These are phyloP conservation scores for Centella asiatica DNA, from an alignment of 129 eudicot genomes.

Conservation along the genomic window DNA sequence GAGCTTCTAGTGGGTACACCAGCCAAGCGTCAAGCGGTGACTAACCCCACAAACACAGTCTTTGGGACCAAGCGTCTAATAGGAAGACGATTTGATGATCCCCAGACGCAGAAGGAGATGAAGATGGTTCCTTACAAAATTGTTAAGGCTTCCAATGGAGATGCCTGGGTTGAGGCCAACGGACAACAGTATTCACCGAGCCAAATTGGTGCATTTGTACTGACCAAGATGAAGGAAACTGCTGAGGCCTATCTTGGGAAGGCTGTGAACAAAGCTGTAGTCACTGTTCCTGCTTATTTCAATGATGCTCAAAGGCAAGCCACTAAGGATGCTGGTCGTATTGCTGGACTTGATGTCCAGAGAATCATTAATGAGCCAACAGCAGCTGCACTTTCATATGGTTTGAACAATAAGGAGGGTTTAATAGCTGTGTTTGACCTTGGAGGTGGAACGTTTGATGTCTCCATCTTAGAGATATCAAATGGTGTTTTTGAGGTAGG, in stretches of 20 bases:
- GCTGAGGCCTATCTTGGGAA: constrained; percentile 95
- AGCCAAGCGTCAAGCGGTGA: constrained; percentile 96
- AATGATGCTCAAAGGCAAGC: constrained; percentile 98
- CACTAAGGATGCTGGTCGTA: constrained; percentile 91
- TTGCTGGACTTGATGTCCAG: constrained; percentile 91
- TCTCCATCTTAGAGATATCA: constrained; percentile 88
- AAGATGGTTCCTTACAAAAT: constrained; percentile 90
- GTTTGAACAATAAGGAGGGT: constrained; percentile 85
- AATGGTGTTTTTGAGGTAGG: constrained; percentile 94
- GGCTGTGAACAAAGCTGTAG: constrained; percentile 65
- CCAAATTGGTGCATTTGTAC: constrained; percentile 85
- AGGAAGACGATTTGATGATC: constrained; percentile 85
- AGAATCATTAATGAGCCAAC: constrained; percentile 95
- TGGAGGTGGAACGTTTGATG: constrained; percentile 99
- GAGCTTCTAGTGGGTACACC: constrained; percentile 91
- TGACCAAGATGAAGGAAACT: constrained; percentile 94
- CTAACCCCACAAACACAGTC: constrained; percentile 80
- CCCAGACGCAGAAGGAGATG: constrained; percentile 87
- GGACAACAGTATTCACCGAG: constrained; percentile 95
- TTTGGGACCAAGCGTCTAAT: constrained; percentile 83
- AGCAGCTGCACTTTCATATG: constrained; percentile 96
- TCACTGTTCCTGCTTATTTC: constrained; percentile 92
- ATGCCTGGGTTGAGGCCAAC: constrained; percentile 97
- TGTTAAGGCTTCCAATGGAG: constrained; percentile 80
- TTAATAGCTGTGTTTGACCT: constrained; percentile 93